phyloP scores from a whole-genome alignment of 1,139 yeast genomes.

The Hyphopichia wangnamkhiaoensis region DNA sequence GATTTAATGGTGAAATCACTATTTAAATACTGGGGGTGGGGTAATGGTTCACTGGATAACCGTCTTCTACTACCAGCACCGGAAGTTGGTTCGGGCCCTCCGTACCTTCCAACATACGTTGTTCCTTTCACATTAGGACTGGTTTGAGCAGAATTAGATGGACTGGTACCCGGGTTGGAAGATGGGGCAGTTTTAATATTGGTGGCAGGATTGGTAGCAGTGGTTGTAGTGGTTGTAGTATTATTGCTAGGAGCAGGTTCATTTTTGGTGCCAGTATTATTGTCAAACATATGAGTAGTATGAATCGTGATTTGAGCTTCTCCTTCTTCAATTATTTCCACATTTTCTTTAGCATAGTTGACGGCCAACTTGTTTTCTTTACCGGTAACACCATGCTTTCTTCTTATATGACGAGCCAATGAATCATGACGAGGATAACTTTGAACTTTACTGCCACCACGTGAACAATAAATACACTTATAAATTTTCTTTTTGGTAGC shows the following conservation, averaged over 20 bases:
- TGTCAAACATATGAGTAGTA: no score
- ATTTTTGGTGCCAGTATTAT: not conserved
- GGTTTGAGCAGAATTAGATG: not conserved
- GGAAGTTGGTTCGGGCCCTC: not conserved
- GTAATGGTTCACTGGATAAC: conserved; percentile 20
- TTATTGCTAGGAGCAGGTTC: not conserved
- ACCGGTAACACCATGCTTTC: conserved; percentile 50
- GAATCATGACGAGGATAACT: conserved; percentile 51
- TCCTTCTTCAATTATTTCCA: conserved; percentile 21
- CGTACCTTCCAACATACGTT: not conserved
- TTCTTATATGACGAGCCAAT: conserved; percentile 45
- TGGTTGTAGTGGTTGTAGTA: no score
- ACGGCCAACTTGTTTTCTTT: conserved; percentile 50
- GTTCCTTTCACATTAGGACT: not conserved
- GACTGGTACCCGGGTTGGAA: not conserved
- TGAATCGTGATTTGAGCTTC: no score
- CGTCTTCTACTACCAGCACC: not conserved
- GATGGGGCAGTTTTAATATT: not conserved
- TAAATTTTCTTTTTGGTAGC: conserved; percentile 47
- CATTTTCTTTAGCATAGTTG: conserved; percentile 48
- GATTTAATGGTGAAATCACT: conserved; percentile 31
- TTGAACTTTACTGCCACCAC: conserved; percentile 36
- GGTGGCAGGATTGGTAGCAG: not conserved
- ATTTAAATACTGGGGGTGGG: conserved; percentile 33
- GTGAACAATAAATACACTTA: conserved; percentile 46